These are phyloP conservation scores for Amphirosellinia nigrospora DNA, from an alignment of 495 filamentous ascomycete genomes.

Conservation along the genomic window DNA sequence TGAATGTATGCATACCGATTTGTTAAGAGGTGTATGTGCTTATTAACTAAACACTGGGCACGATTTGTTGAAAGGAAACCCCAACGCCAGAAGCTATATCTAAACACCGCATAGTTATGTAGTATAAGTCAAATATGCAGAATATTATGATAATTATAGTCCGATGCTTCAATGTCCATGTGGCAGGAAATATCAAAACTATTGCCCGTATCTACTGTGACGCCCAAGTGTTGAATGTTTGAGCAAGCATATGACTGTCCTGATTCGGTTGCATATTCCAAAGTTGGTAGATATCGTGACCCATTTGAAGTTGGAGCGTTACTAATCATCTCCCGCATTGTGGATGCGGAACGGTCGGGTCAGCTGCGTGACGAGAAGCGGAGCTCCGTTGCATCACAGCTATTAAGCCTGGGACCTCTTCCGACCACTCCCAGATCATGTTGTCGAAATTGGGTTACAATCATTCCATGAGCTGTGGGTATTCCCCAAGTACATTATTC, in stretches of 20 bases:
- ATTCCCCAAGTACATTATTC: not conserved
- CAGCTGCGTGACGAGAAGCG: conserved; percentile 19
- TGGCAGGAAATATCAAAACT: not conserved
- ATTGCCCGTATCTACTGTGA: not conserved
- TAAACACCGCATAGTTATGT: not conserved
- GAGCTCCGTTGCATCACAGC: conserved; percentile 19
- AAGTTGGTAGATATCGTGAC: not conserved
- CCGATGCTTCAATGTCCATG: not conserved
- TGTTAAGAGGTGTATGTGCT: not conserved
- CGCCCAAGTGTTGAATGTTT: not conserved
- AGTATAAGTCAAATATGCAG: too few relatives aligned
- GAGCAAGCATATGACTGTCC: not conserved
- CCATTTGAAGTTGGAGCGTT: conserved; percentile 12
- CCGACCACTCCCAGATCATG: not conserved
- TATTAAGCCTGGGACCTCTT: conserved; percentile 1
- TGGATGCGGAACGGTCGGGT: conserved; percentile 20
- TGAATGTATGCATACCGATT: not conserved
- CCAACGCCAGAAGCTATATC: not conserved
- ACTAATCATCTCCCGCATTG: conserved; percentile 10
- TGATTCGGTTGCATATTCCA: not conserved
- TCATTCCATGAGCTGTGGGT: not conserved
- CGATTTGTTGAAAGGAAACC: not conserved
- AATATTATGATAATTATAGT: too few relatives aligned
- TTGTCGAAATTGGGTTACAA: conserved; percentile 10
- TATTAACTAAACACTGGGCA: not conserved